Evolutionary conservation across 2,329 filamentous ascomycete species (phyloP).

Genomic region (Beauveria bassiana): DNA sequence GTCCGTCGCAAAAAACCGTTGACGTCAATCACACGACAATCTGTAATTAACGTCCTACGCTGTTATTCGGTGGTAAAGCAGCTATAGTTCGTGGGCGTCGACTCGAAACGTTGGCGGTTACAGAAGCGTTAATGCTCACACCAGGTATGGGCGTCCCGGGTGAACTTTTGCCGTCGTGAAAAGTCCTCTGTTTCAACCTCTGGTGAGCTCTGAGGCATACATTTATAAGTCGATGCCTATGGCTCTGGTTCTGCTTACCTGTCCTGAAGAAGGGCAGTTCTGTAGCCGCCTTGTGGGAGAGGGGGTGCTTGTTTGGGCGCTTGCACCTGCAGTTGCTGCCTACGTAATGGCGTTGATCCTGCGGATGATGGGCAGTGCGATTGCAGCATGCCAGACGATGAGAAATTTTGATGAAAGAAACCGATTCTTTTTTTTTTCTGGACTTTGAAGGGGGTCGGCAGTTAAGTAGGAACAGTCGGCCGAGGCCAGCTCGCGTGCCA

Average conservation of each 20-base stretch:
- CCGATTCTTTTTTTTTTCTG: not conserved
- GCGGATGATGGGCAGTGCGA: not conserved
- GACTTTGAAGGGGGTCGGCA: not conserved
- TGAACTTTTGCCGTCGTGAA: not conserved
- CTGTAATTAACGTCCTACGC: not conserved
- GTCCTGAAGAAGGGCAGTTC: not conserved
- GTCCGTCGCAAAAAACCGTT: not conserved
- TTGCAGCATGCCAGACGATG: too few relatives aligned
- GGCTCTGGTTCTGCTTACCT: not conserved
- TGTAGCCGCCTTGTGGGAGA: too few relatives aligned
- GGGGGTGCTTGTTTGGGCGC: not conserved
- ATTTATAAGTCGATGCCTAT: not conserved
- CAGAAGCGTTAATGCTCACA: not conserved
- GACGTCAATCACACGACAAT: not conserved
- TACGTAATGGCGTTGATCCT: not conserved
- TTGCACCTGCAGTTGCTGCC: not conserved
- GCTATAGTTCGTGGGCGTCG: not conserved
- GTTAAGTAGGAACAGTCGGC: not conserved
- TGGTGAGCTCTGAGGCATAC: not conserved
- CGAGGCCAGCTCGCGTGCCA: not conserved
- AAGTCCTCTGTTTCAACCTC: not conserved
- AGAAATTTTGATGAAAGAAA: not conserved
- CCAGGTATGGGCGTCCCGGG: not conserved
- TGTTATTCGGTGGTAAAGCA: not conserved
- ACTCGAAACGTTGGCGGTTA: slow-evolving; percentile 2